These are phyloP conservation scores for Olyra latifolia DNA, from an alignment of 176 grass and related monocot species.

Conservation along the genomic window DNA sequence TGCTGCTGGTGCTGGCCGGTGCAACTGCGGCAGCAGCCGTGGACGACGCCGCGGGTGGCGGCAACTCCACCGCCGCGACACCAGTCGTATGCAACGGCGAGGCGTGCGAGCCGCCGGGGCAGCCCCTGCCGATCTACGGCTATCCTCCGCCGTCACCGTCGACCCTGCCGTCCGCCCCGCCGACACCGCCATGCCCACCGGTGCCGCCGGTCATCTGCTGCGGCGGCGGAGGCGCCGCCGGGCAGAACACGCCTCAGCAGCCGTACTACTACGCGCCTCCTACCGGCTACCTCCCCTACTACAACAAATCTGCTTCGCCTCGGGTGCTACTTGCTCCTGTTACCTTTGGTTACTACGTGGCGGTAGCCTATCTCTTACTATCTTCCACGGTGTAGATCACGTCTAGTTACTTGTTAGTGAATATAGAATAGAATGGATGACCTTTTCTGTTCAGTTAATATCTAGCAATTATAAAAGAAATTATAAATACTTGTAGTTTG, in stretches of 20 bases:
- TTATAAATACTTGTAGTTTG: no score
- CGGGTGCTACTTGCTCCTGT: background rate
- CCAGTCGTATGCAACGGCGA: slow-evolving; percentile 13
- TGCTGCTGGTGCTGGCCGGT: slow-evolving; percentile 22
- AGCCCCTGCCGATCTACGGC: slow-evolving; percentile 37
- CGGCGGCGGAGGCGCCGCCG: slow-evolving; percentile 16
- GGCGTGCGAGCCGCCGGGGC: slow-evolving; percentile 15
- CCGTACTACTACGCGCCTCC: slow-evolving; percentile 29
- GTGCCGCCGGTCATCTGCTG: slow-evolving; percentile 37
- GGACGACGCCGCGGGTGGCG: background rate
- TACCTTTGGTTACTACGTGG: background rate
- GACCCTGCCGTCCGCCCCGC: background rate
- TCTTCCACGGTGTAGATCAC: background rate
- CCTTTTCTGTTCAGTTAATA: no score
- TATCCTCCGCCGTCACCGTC: background rate
- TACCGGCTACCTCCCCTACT: slow-evolving; percentile 38
- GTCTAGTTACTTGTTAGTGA: background rate
- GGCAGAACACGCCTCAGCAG: slow-evolving; percentile 35
- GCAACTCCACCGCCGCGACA: background rate
- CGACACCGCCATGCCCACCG: slow-evolving; percentile 24
- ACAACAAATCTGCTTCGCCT: slow-evolving; percentile 38
- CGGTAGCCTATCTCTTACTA: background rate
- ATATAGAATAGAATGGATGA: no score
- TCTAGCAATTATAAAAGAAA: no score
- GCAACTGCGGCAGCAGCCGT: background rate